phyloP scores from a whole-genome alignment of 2,329 filamentous ascomycete genomes.

The Fusarium sp. region DNA sequence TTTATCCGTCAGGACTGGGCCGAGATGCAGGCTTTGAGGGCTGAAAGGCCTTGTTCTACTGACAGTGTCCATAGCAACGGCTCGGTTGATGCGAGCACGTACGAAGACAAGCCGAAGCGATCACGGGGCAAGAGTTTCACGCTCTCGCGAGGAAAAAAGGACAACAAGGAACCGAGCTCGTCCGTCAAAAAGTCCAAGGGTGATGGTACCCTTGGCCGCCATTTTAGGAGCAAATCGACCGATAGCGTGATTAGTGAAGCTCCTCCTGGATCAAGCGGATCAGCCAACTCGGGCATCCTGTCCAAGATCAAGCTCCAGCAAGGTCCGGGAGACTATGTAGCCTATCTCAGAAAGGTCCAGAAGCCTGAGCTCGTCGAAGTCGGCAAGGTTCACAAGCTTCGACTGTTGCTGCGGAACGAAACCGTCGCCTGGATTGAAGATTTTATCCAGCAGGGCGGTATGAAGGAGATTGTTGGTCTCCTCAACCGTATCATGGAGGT shows the following conservation, averaged over 20 bases:
- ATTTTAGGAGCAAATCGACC: constrained; percentile 74
- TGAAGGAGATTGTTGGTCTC: constrained; percentile 87
- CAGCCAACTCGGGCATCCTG: constrained; percentile 64
- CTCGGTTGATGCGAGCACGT: constrained; percentile 51
- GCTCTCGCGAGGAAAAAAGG: constrained; percentile 69
- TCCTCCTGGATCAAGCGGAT: constrained; percentile 59
- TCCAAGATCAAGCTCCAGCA: constrained; percentile 77
- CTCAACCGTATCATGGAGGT: constrained; percentile 92
- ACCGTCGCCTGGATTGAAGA: constrained; percentile 94
- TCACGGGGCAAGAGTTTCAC: constrained; percentile 70
- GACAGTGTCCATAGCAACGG: constrained; percentile 52
- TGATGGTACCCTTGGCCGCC: constrained; percentile 67
- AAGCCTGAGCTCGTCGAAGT: constrained; percentile 87
- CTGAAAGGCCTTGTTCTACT: constrained; percentile 55
- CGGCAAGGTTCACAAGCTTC: constrained; percentile 92
- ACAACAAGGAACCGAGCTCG: constrained; percentile 69
- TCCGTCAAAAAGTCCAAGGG: constrained; percentile 77
- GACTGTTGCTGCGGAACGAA: constrained; percentile 88
- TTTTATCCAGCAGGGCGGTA: constrained; percentile 88
- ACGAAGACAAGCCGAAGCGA: constrained; percentile 61
- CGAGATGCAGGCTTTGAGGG: constrained; percentile 64
- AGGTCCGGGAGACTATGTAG: constrained; percentile 82
- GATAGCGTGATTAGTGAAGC: constrained; percentile 71
- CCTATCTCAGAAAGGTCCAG: constrained; percentile 80
- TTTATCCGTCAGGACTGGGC: constrained; percentile 90